Base-by-base conservation (phyloP, 2,329 filamentous ascomycete genomes). In the Harringtonia aguacate region DNA sequence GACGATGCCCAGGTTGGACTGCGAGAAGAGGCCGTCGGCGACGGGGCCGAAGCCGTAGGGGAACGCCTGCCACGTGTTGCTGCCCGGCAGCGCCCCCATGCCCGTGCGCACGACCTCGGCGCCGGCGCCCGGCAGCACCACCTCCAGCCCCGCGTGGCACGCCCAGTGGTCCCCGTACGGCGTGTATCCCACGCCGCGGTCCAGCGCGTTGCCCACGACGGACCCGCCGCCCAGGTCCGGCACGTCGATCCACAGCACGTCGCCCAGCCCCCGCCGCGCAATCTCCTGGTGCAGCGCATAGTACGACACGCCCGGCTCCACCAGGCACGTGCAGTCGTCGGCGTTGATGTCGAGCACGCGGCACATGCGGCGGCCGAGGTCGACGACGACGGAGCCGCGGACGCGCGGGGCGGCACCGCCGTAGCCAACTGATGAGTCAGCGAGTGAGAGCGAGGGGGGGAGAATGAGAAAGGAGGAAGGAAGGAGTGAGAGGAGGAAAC, bases 1-100 rank as follows among this genome's bases (percentile, higher is more conserved):
- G 8, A 73, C 65, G 27, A 75, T 68, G 21, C 70, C 72, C 15
- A 73, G 61, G 43, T 69, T 72, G 12, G 63, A 66, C 52, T 75
- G 70, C 1, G 66, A 62, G 48, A 75, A 75, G 15, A 75, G 62
- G 2, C 67, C 67, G 46, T 66, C 63, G 22, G 59, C 55, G 5
- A 55, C 56, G 2, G 64, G 63, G 0, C 64, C 63, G 46, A 64
- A 67, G 1, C 65, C 65, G 35, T 60, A 62, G 4, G 61, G 59
- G 47, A 68, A 69, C 2, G 60, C 52, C 48, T 68, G 65, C 64
- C 65, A 67, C 9, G 57, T 61, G 43, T 62, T 59, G 37, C 60
- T 65, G 7, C 55, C 57, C 4, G 59, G 60, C 17, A 64, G 53
- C 28, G 61, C 58, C 5, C 60, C 61, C 60, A 63, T 63, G 7